Evolutionary conservation across 331 rosid species (phyloP).

Genomic region (Quercus tomentella): DNA sequence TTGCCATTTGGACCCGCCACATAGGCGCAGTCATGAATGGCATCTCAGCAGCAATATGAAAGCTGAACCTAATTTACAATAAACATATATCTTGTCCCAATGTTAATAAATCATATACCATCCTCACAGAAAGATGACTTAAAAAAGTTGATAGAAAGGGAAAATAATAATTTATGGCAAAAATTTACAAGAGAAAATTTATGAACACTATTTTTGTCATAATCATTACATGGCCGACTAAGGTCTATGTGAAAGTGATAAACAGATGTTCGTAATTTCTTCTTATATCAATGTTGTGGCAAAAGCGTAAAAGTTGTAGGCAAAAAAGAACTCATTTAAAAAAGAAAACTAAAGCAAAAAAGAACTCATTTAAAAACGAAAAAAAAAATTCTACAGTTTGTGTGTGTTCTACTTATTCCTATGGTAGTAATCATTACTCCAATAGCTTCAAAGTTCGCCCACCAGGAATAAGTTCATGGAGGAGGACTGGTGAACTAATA

Average conservation of each 20-base stretch:
- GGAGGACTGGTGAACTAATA: background rate
- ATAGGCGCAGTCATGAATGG: background rate
- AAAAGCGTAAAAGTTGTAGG: too few relatives aligned
- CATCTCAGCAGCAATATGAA: background rate
- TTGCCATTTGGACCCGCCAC: background rate
- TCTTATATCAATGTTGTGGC: too few relatives aligned
- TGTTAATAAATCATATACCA: background rate
- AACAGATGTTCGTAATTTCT: too few relatives aligned
- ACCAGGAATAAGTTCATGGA: background rate
- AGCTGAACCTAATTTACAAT: background rate
- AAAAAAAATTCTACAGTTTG: too few relatives aligned
- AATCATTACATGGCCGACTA: too few relatives aligned
- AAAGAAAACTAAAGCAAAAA: too few relatives aligned
- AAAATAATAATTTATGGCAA: too few relatives aligned
- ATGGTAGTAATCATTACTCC: background rate
- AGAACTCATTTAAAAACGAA: too few relatives aligned
- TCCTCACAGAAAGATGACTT: background rate
- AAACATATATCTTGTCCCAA: background rate
- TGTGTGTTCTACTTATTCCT: background rate
- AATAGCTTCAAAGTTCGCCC: background rate
- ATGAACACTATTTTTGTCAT: too few relatives aligned
- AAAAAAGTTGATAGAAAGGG: background rate
- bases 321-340: too few relatives aligned
- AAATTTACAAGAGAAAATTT: too few relatives aligned
- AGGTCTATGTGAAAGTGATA: too few relatives aligned